Percentiles rank a stretch among this genome's conserved stretches.
Conservation (phyloP, 2,329 filamentous ascomycete genomes). For the Paramyrothecium sp. region DNA sequence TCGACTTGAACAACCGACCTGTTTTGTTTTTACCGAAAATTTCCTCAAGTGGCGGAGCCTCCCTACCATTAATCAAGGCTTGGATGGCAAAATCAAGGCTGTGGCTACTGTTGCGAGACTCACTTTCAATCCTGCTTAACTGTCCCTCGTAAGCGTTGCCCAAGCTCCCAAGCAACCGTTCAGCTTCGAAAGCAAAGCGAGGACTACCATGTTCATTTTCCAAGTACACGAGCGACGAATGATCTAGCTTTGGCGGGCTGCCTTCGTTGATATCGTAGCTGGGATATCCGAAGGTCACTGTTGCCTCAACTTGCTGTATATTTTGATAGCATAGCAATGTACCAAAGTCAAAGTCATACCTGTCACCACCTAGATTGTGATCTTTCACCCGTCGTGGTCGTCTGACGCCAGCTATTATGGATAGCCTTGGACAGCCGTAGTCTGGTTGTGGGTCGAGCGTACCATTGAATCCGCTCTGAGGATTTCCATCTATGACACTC, state of each 20-base stretch:
- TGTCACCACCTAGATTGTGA: slow-evolving; percentile 8
- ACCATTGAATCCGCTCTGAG: not conserved
- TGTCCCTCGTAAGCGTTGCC: slow-evolving; percentile 12
- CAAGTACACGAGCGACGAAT: slow-evolving; percentile 7
- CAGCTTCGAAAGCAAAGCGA: slow-evolving; percentile 14
- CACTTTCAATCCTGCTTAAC: no score
- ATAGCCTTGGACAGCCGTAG: slow-evolving; percentile 13
- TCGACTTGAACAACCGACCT: slow-evolving; percentile 10
- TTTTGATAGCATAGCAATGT: slow-evolving; percentile 20
- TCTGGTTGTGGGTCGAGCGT: slow-evolving; percentile 7
- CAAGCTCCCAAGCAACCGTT: slow-evolving; percentile 13
- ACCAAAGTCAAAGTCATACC: slow-evolving; percentile 16
- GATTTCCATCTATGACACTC: slow-evolving; percentile 11
- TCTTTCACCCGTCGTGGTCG: not conserved
- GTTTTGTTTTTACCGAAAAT: slow-evolving; percentile 11
- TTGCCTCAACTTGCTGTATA: slow-evolving; percentile 15
- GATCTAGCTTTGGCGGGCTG: slow-evolving; percentile 7
- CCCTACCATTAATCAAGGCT: slow-evolving; percentile 12
- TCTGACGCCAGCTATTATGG: slow-evolving; percentile 12
- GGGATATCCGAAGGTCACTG: slow-evolving; percentile 16
- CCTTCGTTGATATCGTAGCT: slow-evolving; percentile 11
- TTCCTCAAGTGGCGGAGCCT: slow-evolving; percentile 9
- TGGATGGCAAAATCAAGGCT: slow-evolving; percentile 17
- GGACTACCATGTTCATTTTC: slow-evolving; percentile 11
- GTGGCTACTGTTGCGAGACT: no score